phyloP scores from a whole-genome alignment of 805 yeast species.

The Metschnikowia orientalis region DNA sequence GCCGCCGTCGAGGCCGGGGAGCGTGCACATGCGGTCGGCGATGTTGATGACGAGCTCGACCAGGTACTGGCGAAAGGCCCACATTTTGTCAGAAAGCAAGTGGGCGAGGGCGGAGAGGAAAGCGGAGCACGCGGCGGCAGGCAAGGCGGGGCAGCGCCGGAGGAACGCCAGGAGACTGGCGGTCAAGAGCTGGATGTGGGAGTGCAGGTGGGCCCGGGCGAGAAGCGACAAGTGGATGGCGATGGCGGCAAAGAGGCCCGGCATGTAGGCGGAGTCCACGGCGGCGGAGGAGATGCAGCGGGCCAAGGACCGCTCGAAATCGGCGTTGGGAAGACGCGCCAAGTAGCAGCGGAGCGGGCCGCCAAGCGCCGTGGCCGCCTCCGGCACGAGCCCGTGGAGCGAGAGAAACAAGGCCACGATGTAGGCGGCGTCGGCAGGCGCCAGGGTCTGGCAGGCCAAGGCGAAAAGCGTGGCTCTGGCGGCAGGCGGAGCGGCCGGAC shows the following conservation, averaged over 20 bases:
- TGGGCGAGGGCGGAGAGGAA: constrained; percentile 30
- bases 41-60: constrained; percentile 52
- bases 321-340: constrained; percentile 2
- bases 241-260: too few species aligned
- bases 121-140: constrained; percentile 6
- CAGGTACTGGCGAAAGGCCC: constrained; percentile 63
- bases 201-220: constrained; percentile 11
- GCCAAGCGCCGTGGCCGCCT: neutral
- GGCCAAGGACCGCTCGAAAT: constrained; percentile 13
- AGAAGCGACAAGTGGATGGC: constrained; percentile 16
- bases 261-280: too few species aligned
- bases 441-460: constrained; percentile 7
- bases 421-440: constrained; percentile 3
- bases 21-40: constrained; percentile 22
- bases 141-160: constrained; percentile 8
- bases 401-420: constrained; percentile 15
- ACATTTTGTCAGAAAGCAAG: constrained; percentile 45
- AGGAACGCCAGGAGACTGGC: constrained; percentile 24
- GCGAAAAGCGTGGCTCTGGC: constrained; percentile 8
- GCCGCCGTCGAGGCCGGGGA: constrained; percentile 7
- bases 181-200: constrained; percentile 21
- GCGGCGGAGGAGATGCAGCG: constrained; percentile 15
- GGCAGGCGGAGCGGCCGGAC: constrained; percentile 2
- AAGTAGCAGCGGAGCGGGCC: constrained; percentile 5
- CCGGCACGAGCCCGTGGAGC: constrained; percentile 3